These are phyloP conservation scores for Boletus austroedulis DNA, from an alignment of 1,284 basidiomycete genomes.

Conservation along the genomic window DNA sequence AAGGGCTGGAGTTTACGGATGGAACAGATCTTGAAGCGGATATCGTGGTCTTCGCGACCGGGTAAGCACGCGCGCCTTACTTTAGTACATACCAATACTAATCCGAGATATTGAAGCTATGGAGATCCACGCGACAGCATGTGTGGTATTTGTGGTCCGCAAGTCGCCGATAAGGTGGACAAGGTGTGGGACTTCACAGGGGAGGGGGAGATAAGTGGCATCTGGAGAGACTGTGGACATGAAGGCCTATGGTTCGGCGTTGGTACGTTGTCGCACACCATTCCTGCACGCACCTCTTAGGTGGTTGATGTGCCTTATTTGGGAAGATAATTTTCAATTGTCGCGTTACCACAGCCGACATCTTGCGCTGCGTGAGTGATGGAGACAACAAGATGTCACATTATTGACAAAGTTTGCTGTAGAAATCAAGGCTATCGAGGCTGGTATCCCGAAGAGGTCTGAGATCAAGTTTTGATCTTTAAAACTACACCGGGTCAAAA, in stretches of 20 bases:
- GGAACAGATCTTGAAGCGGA: slow-evolving; percentile 45
- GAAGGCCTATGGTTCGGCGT: slow-evolving; percentile 39
- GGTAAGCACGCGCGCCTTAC: slow-evolving; percentile 29
- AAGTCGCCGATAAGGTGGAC: slow-evolving; percentile 39
- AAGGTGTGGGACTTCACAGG: slow-evolving; percentile 45
- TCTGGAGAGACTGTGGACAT: slow-evolving; percentile 37
- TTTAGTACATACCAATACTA: no score
- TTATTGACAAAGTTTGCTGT: background rate
- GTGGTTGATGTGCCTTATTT: no score
- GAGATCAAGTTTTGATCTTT: slow-evolving; percentile 26
- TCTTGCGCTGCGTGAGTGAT: slow-evolving; percentile 40
- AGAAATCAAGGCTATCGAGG: slow-evolving; percentile 37
- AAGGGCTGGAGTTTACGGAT: slow-evolving; percentile 42
- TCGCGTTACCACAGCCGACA: slow-evolving; percentile 38
- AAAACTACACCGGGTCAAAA: no score
- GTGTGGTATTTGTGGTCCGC: slow-evolving; percentile 37
- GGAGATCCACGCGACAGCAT: slow-evolving; percentile 34
- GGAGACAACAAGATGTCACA: background rate
- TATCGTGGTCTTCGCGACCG: slow-evolving; percentile 49
- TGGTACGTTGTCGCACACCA: slow-evolving; percentile 21
- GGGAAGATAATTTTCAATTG: no score
- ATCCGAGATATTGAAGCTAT: slow-evolving; percentile 31
- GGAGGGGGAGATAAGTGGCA: slow-evolving; percentile 46
- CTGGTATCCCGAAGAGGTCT: slow-evolving; percentile 29
- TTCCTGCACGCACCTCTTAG: no score